These are phyloP conservation scores for Penicillium desertorum DNA, from an alignment of 495 filamentous ascomycete species.

Conservation along the genomic window DNA sequence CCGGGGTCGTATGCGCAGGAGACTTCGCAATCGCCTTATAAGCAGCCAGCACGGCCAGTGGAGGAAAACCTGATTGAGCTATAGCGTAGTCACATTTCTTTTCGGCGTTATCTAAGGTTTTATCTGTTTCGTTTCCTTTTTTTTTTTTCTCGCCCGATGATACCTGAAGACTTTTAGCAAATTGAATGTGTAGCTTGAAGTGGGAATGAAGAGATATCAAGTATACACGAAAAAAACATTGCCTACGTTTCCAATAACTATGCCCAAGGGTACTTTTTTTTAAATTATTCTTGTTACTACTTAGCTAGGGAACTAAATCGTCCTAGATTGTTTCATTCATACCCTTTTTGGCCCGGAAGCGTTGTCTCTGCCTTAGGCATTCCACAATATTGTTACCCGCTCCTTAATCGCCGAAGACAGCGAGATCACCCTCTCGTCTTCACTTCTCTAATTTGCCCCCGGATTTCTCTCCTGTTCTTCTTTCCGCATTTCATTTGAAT, in stretches of 20 bases:
- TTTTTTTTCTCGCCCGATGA: constrained; percentile 17
- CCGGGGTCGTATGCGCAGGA: constrained; percentile 63
- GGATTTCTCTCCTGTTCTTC: not conserved
- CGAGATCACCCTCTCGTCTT: constrained; percentile 18
- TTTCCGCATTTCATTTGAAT: not conserved
- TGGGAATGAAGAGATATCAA: not conserved
- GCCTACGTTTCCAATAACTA: not conserved
- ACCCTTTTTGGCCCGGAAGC: not conserved
- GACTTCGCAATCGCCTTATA: constrained; percentile 52
- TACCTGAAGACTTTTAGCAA: constrained; percentile 24
- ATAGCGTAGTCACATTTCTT: constrained; percentile 26
- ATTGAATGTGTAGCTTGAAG: constrained; percentile 11
- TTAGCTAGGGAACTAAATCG: not conserved
- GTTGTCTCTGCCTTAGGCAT: not conserved
- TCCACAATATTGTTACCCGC: constrained; percentile 24
- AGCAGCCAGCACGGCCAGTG: constrained; percentile 50
- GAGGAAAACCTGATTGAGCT: constrained; percentile 93
- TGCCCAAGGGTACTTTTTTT: not conserved
- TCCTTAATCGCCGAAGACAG: constrained; percentile 29
- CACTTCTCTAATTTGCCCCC: constrained; percentile 5
- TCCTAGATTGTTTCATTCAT: not conserved
- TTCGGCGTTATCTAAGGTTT: constrained; percentile 10
- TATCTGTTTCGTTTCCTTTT: constrained; percentile 1
- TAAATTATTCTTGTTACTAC: not conserved
- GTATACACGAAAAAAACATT: not conserved